A percentile compares a stretch with the other conserved stretches of the same genome.
Conservation (phyloP, 2,329 filamentous ascomycete genomes). For the Cercospora berteroae region DNA sequence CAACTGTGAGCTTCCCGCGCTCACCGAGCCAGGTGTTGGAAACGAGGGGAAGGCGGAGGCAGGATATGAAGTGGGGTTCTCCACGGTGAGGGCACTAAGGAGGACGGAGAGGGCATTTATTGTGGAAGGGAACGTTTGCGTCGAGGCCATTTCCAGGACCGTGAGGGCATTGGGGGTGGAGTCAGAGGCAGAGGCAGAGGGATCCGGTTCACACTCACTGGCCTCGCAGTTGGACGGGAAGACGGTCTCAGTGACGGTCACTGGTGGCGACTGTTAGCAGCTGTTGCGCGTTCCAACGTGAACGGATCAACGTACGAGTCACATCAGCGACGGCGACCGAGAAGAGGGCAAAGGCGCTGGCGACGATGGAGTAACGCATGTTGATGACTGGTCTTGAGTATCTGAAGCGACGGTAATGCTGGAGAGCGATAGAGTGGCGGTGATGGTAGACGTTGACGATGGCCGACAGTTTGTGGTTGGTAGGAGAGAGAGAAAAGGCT, state of each 20-base stretch:
- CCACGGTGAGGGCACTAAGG: constrained; percentile 20
- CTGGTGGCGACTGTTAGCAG: constrained; percentile 2
- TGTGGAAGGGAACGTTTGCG: constrained; percentile 13
- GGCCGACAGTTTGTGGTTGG: background rate
- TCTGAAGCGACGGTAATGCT: constrained; percentile 18
- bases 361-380: constrained; percentile 30
- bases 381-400: constrained; percentile 20
- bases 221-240: constrained; percentile 21
- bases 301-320: constrained; percentile 28
- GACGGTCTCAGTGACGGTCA: constrained; percentile 21
- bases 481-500: background rate
- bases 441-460: constrained; percentile 2
- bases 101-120: constrained; percentile 26
- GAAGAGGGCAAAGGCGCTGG: constrained; percentile 30
- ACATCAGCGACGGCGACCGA: constrained; percentile 26
- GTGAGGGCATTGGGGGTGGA: constrained; percentile 22
- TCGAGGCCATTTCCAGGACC: constrained; percentile 22
- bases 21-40: constrained; percentile 12
- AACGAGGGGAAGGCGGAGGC: constrained; percentile 15
- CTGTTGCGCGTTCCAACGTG: background rate
- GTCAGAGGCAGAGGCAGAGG: constrained; percentile 11
- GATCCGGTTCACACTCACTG: constrained; percentile 25
- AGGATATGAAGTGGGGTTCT: constrained; percentile 9
- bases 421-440: constrained; percentile 6
- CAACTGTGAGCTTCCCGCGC: constrained; percentile 24